Conservation (phyloP, 495 filamentous ascomycete genomes). For the Tricharina praecox region DNA sequence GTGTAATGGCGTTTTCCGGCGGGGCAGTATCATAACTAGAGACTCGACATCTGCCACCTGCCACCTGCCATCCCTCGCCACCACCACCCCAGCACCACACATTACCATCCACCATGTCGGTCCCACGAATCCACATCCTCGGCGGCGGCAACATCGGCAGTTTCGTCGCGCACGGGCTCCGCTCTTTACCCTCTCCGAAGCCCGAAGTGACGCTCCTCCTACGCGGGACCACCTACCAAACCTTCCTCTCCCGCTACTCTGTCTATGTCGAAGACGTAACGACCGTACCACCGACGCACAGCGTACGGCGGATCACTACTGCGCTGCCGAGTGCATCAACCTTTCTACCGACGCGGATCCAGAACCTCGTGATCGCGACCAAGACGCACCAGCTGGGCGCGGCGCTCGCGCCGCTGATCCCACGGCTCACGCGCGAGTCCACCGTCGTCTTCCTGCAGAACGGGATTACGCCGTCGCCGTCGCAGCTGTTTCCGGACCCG, state of each 20-base stretch:
- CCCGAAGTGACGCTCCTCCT: slow-evolving; percentile 34
- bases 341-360: too few species aligned
- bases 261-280: not conserved
- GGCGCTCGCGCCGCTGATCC: slow-evolving; percentile 40
- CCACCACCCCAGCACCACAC: not conserved
- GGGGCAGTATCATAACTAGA: too few species aligned
- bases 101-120: not conserved
- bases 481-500: not conserved
- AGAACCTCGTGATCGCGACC: slow-evolving; percentile 59
- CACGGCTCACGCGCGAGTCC: slow-evolving; percentile 52
- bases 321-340: slow-evolving; percentile 20
- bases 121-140: slow-evolving; percentile 32
- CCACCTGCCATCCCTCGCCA: too few species aligned
- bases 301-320: too few species aligned
- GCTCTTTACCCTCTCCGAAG: slow-evolving; percentile 23
- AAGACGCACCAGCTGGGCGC: slow-evolving; percentile 40
- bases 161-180: slow-evolving; percentile 35
- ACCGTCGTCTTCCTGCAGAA: slow-evolving; percentile 71
- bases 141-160: slow-evolving; percentile 41
- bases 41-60: too few species aligned
- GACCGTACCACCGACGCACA: too few species aligned
- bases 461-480: slow-evolving; percentile 35
- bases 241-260: not conserved
- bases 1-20: too few species aligned
- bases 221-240: slow-evolving; percentile 21